Evolutionary conservation across 2,329 filamentous ascomycete species (phyloP).

Genomic region (Leptographium lundbergii): DNA sequence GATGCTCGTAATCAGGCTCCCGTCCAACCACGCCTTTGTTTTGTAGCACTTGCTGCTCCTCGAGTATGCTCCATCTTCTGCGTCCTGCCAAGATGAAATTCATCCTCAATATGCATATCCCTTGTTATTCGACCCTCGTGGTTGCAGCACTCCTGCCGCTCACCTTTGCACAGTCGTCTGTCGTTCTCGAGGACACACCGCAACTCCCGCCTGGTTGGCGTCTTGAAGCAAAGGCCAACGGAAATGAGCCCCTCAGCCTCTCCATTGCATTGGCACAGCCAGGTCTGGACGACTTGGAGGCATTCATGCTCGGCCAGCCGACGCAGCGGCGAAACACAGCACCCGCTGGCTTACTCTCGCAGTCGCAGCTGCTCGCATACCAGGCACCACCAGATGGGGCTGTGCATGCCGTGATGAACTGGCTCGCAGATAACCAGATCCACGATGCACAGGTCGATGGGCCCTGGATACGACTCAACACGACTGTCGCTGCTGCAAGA

Average conservation of each 20-base stretch:
- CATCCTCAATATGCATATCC: background rate
- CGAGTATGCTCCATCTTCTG: background rate
- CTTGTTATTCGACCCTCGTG: background rate
- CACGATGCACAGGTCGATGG: constrained; percentile 19
- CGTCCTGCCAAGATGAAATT: background rate
- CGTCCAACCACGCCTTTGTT: too few species aligned
- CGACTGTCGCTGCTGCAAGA: constrained; percentile 26
- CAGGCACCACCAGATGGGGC: background rate
- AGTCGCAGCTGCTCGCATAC: background rate
- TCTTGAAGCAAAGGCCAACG: background rate
- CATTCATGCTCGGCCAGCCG: background rate
- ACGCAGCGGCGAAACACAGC: background rate
- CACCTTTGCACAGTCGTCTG: background rate
- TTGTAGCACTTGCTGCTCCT: too few species aligned
- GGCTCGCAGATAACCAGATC: constrained; percentile 28
- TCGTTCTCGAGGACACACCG: background rate
- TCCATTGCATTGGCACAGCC: constrained; percentile 8
- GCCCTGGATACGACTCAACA: constrained; percentile 29
- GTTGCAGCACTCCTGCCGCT: background rate
- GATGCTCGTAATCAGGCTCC: too few species aligned
- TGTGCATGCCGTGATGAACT: constrained; percentile 21
- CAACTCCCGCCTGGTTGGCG: constrained; percentile 3
- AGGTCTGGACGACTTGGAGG: constrained; percentile 1
- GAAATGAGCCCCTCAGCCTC: background rate
- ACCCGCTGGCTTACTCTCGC: background rate